phyloP scores from a whole-genome alignment of 495 filamentous ascomycete species.

The Talaromyces stipitatus region DNA sequence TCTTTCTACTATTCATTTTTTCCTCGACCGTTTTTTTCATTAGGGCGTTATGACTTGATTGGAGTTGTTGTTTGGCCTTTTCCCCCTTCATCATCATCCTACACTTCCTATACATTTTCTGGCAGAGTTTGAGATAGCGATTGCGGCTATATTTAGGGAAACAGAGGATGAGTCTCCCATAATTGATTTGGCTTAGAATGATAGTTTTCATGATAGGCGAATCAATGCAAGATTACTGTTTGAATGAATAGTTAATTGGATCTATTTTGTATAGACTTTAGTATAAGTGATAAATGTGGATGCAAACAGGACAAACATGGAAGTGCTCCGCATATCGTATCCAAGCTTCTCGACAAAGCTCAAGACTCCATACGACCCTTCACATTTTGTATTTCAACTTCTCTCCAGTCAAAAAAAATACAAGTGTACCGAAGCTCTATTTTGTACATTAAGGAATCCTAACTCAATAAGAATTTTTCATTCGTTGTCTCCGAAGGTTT shows the following conservation, averaged over 20 bases:
- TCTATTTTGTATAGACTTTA: too few relatives aligned
- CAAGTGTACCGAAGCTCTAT: neutral
- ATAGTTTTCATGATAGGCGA: neutral
- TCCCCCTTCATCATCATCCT: neutral
- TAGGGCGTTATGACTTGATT: neutral
- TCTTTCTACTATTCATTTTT: neutral
- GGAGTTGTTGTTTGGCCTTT: constrained; percentile 1
- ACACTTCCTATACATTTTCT: neutral
- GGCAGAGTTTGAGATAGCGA: neutral
- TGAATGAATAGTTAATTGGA: neutral
- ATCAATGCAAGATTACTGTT: neutral
- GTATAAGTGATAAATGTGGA: neutral
- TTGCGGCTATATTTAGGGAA: neutral
- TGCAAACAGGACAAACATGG: constrained; percentile 4
- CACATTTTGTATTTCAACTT: too few relatives aligned
- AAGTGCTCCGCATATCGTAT: neutral
- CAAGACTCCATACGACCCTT: neutral
- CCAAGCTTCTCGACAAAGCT: neutral
- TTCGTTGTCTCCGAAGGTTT: neutral
- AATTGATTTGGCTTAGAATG: neutral
- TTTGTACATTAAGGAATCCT: constrained; percentile 1
- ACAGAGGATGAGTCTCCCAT: neutral
- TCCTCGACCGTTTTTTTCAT: constrained; percentile 11
- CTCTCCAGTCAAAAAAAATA: neutral
- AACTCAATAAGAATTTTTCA: neutral